Percentiles rank a stretch among this genome's conserved stretches.
Conservation (phyloP, 345 rosid species). For the Lepidium didymum region DNA sequence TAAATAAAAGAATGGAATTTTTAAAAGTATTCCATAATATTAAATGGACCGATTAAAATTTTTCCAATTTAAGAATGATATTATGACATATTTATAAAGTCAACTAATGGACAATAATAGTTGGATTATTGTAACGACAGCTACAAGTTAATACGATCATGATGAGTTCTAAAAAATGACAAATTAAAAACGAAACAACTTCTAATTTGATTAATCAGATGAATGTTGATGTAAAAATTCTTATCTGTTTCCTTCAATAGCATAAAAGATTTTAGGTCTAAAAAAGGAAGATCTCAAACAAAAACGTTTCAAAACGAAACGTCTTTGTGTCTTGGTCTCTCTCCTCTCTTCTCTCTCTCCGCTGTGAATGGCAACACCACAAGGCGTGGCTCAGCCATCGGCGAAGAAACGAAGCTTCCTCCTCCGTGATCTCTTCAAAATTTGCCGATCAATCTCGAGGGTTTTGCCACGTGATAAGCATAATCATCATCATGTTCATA, state of each 20-base stretch:
- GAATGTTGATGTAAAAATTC: neutral
- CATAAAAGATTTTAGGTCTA: neutral
- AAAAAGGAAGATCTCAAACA: neutral
- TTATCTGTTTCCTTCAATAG: conserved; percentile 7
- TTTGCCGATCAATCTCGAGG: conserved; percentile 27
- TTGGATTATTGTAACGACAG: neutral
- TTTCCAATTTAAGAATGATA: neutral
- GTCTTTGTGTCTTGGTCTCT: no score
- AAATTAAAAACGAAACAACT: neutral
- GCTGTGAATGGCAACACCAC: conserved; percentile 24
- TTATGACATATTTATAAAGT: neutral
- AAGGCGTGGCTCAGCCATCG: conserved; percentile 19
- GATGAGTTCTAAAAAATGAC: neutral
- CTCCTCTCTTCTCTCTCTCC: neutral
- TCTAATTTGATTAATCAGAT: neutral
- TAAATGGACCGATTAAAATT: neutral
- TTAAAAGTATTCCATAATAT: neutral
- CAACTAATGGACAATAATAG: neutral
- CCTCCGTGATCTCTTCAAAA: conserved; percentile 22
- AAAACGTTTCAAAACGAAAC: neutral
- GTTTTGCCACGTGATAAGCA: conserved; percentile 27
- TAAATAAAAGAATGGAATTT: neutral
- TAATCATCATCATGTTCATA: neutral
- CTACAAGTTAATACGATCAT: neutral
- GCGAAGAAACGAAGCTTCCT: conserved; percentile 28